Percentiles rank a stretch among this genome's conserved stretches.
Evolutionary conservation across 1,139 yeast species (phyloP).

Genomic region (Pichia sp.): DNA sequence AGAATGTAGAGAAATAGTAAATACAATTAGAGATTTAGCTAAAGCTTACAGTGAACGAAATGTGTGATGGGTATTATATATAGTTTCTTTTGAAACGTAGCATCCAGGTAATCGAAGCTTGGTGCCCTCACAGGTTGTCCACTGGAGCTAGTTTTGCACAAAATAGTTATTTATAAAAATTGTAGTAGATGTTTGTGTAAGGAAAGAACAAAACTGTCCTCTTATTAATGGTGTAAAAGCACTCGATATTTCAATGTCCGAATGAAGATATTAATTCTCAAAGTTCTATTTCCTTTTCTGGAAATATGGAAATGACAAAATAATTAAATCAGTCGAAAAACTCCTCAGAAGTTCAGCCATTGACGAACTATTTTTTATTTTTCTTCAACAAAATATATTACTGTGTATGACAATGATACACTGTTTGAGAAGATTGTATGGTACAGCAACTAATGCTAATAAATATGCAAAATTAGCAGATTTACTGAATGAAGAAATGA

Average conservation of each 20-base stretch:
- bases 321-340: neutral
- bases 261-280: neutral
- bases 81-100: too few species aligned
- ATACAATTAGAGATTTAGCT: constrained; percentile 40
- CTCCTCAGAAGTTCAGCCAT: neutral
- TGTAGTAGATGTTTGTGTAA: too few species aligned
- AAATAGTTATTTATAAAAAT: too few species aligned
- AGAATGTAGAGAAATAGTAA: constrained; percentile 71
- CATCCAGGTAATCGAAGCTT: too few species aligned
- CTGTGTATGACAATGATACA: neutral
- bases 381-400: neutral
- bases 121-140: too few species aligned
- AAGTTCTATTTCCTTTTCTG: neutral
- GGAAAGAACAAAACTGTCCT: too few species aligned
- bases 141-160: too few species aligned
- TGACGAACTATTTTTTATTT: too few species aligned
- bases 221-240: too few species aligned
- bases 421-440: neutral
- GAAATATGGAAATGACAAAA: neutral
- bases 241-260: neutral
- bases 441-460: neutral
- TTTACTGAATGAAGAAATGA: neutral
- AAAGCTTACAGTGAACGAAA: neutral
- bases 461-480: neutral
- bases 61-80: neutral